Evolutionary conservation across 1,284 basidiomycete species (phyloP).

Genomic region (Rhodotorula sp.): DNA sequence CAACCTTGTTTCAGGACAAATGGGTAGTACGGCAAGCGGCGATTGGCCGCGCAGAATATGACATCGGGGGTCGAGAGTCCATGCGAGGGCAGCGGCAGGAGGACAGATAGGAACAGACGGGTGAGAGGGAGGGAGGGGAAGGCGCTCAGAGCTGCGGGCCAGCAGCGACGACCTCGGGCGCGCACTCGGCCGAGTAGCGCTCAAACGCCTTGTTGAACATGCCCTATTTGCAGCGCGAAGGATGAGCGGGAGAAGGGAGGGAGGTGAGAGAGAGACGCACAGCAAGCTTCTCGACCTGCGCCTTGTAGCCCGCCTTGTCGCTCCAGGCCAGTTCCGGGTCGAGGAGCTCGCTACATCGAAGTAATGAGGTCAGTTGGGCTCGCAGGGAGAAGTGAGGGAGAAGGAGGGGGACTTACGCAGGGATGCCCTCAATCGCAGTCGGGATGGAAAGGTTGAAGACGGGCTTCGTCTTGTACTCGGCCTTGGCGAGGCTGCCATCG

Average conservation of each 20-base stretch:
- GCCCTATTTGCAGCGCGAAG: neutral
- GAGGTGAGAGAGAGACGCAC: constrained; percentile 39
- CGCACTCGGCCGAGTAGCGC: constrained; percentile 73
- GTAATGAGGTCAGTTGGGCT: neutral
- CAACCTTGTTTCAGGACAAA: neutral
- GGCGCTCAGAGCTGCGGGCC: constrained; percentile 15
- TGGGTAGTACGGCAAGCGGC: neutral
- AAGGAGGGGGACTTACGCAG: constrained; percentile 48
- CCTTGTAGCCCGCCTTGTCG: constrained; percentile 47
- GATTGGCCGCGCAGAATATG: neutral
- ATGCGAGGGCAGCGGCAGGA: neutral
- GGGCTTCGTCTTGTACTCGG: constrained; percentile 80
- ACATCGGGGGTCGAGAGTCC: neutral
- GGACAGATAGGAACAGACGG: neutral
- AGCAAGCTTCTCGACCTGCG: constrained; percentile 74
- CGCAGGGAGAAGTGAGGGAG: neutral
- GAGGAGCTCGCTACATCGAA: constrained; percentile 63
- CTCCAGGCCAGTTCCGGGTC: constrained; percentile 63
- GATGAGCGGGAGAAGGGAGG: too few relatives aligned
- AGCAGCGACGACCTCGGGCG: constrained; percentile 38
- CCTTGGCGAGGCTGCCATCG: constrained; percentile 82
- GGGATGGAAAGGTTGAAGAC: constrained; percentile 61
- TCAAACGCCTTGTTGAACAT: constrained; percentile 94
- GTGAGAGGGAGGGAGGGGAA: neutral
- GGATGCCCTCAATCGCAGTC: constrained; percentile 75